Percentiles rank a stretch among this genome's conserved stretches.
These are phyloP conservation scores for Rhodamnia rubescens DNA, from an alignment of 345 rosid species.

Conservation along the genomic window DNA sequence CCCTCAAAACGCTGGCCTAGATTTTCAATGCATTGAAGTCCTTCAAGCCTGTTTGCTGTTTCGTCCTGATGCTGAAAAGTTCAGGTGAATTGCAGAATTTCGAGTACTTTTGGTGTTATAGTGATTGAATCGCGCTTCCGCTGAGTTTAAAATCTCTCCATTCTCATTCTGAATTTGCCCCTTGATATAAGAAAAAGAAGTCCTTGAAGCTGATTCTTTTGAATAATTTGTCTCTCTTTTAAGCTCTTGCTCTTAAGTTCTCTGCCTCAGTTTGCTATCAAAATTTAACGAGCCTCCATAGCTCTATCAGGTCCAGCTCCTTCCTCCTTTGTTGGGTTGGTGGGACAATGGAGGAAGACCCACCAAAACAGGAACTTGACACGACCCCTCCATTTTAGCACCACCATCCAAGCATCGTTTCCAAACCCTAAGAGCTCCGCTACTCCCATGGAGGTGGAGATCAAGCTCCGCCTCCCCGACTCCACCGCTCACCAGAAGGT, in stretches of 20 bases:
- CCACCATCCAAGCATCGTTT: neutral
- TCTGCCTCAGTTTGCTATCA: neutral
- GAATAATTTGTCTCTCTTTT: neutral
- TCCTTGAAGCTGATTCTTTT: neutral
- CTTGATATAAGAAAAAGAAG: neutral
- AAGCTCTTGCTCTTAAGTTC: neutral
- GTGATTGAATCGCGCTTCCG: neutral
- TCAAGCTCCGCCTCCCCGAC: slow-evolving; percentile 40
- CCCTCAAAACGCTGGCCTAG: neutral
- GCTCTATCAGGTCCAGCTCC: neutral
- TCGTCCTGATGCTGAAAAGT: neutral
- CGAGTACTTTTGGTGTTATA: neutral
- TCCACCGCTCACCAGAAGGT: slow-evolving; percentile 21
- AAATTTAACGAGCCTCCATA: neutral
- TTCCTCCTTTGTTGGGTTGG: neutral
- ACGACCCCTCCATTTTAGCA: neutral
- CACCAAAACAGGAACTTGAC: neutral
- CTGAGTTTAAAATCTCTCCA: neutral
- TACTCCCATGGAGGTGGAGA: slow-evolving; percentile 49
- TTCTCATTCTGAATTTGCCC: neutral
- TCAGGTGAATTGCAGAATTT: neutral
- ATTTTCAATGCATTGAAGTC: neutral
- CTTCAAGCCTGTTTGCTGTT: neutral
- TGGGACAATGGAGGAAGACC: neutral
- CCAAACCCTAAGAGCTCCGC: neutral